phyloP scores from a whole-genome alignment of 805 yeast species.

The Henningerozyma blattae region DNA sequence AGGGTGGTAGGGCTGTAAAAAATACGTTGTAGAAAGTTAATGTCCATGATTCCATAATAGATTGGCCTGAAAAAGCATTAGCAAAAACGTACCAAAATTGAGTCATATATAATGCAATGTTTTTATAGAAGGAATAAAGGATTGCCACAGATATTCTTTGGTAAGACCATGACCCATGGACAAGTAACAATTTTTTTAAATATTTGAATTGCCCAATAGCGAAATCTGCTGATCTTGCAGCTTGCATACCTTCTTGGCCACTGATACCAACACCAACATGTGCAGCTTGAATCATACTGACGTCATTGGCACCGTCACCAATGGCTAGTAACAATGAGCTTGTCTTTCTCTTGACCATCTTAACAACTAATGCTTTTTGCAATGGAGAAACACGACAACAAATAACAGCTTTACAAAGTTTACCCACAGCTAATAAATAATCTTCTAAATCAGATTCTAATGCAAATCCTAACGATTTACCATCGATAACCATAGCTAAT shows the following conservation, averaged over 20 bases:
- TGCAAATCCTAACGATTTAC: constrained; percentile 80
- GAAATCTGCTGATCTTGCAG: constrained; percentile 95
- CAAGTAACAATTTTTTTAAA: constrained; percentile 69
- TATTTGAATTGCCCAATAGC: constrained; percentile 93
- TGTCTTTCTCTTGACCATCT: constrained; percentile 78
- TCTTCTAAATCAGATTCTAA: constrained; percentile 73
- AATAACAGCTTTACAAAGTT: constrained; percentile 85
- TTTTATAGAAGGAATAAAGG: constrained; percentile 89
- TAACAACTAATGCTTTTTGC: constrained; percentile 93
- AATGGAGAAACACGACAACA: constrained; percentile 97
- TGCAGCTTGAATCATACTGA: constrained; percentile 98
- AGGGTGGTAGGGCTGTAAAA: constrained; percentile 91
- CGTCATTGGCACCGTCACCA: constrained; percentile 99
- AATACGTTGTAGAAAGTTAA: constrained; percentile 90
- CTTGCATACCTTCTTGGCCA: constrained; percentile 99
- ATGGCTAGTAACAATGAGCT: constrained; percentile 70
- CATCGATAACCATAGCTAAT: constrained; percentile 86
- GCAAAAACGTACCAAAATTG: constrained; percentile 96
- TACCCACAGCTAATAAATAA: constrained; percentile 64
- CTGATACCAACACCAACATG: constrained; percentile 98
- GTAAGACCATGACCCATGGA: constrained; percentile 97
- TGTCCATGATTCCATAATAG: constrained; percentile 96
- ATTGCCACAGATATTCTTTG: constrained; percentile 90
- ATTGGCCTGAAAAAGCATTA: constrained; percentile 90
- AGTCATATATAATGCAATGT: constrained; percentile 90